These are phyloP conservation scores for Botrytis deweyae DNA, from an alignment of 2,329 filamentous ascomycete genomes.

Conservation along the genomic window DNA sequence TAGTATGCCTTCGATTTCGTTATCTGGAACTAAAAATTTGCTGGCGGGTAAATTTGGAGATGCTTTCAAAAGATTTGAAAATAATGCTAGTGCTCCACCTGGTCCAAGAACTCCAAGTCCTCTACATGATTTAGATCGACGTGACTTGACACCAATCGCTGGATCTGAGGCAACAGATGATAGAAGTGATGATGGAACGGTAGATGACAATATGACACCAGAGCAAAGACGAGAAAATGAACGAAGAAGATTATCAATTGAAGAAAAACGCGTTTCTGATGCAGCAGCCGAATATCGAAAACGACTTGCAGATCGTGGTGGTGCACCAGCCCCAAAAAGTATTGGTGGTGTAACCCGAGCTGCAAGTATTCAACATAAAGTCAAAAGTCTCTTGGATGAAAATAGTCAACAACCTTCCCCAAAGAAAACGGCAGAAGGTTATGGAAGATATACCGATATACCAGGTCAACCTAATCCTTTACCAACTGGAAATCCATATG, in stretches of 20 bases:
- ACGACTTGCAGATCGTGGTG: conserved; percentile 64
- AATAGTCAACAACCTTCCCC: conserved; percentile 59
- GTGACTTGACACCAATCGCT: conserved; percentile 63
- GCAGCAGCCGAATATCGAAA: conserved; percentile 86
- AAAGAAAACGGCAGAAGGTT: conserved; percentile 79
- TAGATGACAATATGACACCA: conserved; percentile 72
- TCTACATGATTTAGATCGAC: conserved; percentile 42
- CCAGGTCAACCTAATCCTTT: conserved; percentile 25
- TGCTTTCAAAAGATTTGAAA: conserved; percentile 89
- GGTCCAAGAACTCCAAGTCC: conserved; percentile 49
- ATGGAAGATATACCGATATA: conserved; percentile 76
- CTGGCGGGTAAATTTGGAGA: conserved; percentile 89
- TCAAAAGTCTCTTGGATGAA: conserved; percentile 81
- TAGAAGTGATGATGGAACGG: conserved; percentile 64
- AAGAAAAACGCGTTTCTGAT: conserved; percentile 85
- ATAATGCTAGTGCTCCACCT: conserved; percentile 40
- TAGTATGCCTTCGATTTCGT: conserved; percentile 66
- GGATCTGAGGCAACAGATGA: conserved; percentile 73
- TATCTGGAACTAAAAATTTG: conserved; percentile 75
- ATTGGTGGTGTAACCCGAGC: conserved; percentile 64
- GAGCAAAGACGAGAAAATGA: conserved; percentile 91
- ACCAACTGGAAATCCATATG: conserved; percentile 32
- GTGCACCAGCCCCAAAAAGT: conserved; percentile 51
- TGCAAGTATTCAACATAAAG: conserved; percentile 85
- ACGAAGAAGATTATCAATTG: conserved; percentile 74